Percentiles rank a stretch among this genome's conserved stretches.
Evolutionary conservation across 1,139 yeast genomes (phyloP).

Genomic region (Yamadazyma membranifaciens): DNA sequence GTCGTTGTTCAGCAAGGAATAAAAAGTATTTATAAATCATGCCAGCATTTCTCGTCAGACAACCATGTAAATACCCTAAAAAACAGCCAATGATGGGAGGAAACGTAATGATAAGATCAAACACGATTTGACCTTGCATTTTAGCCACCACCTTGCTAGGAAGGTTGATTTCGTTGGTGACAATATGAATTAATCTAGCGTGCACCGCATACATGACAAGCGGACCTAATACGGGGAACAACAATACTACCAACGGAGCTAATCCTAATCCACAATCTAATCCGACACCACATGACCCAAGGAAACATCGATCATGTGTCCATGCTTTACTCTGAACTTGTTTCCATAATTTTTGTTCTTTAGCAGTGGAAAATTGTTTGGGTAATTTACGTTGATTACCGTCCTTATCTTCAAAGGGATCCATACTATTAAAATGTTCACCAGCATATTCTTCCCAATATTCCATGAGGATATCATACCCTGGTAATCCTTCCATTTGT

Average conservation of each 20-base stretch:
- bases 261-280: constrained; percentile 77
- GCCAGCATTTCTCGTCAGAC: constrained; percentile 90
- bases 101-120: constrained; percentile 71
- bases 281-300: constrained; percentile 71
- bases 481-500: constrained; percentile 55
- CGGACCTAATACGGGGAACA: constrained; percentile 80
- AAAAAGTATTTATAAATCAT: constrained; percentile 54
- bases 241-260: constrained; percentile 62
- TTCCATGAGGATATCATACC: constrained; percentile 53
- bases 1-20: constrained; percentile 35
- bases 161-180: constrained; percentile 52
- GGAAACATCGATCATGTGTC: constrained; percentile 76
- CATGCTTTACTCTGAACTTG: constrained; percentile 74
- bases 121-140: constrained; percentile 68
- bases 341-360: constrained; percentile 70
- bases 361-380: constrained; percentile 48
- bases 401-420: constrained; percentile 66
- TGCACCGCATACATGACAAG: constrained; percentile 75
- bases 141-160: constrained; percentile 62
- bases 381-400: constrained; percentile 62
- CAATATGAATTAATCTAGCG: constrained; percentile 58
- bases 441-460: constrained; percentile 65
- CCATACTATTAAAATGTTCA: constrained; percentile 58
- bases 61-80: constrained; percentile 76
- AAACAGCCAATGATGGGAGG: constrained; percentile 79